Base-by-base conservation (phyloP, 768 basidiomycete genomes). In the Termitomyces sp. region DNA sequence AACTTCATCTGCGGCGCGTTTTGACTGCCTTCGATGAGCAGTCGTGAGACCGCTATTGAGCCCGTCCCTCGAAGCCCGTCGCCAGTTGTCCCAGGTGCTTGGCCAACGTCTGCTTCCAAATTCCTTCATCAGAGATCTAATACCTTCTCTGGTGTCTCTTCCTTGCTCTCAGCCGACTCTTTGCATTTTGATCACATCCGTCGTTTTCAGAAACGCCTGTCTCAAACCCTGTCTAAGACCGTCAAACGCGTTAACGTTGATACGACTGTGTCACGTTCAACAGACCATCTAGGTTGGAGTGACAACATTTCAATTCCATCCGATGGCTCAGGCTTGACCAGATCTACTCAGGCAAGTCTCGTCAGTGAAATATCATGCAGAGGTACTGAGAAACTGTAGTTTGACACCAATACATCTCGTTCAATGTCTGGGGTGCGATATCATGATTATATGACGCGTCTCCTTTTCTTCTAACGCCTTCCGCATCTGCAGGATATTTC, bases 1-100 rank as follows among this genome's bases (percentile, higher is more conserved):
- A 63, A 48, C 47, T 48, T 48, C 17, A 40, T 40, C 5, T 34
- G 50, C 57, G 32, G 52, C 60, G 55, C 56, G 45, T 56, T 25
- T 34, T 62, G 32, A 58, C 57, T 57, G 48, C 37, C 54, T 46
- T 37, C 58, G 14, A 47, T 57, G 56, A 60, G 43, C 60, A 60
- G 47, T 46, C 46, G 60, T 36, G 43, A 57, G 56, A 57, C 40
- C 48, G 36, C 32, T 59, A 31, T 15, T 34, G 59, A 51, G 38
- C 14, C 50, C n/a, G 57, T 51, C 14, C 65, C 60, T 58, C 73
- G 69, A 53, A 73, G 63, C 65, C 74, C 66, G 59, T 78, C 62
- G 60, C 75, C 71, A 58, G 48, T 60, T 17, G 42, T 81, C 36
- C 82, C 82, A 38, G 81, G 80, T 48, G 81, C 80, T 3, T 82